Percentiles rank a stretch among this genome's conserved stretches.
Conservation (phyloP, 768 basidiomycete genomes). For the Tylopilus plumbeoviolaceoides region DNA sequence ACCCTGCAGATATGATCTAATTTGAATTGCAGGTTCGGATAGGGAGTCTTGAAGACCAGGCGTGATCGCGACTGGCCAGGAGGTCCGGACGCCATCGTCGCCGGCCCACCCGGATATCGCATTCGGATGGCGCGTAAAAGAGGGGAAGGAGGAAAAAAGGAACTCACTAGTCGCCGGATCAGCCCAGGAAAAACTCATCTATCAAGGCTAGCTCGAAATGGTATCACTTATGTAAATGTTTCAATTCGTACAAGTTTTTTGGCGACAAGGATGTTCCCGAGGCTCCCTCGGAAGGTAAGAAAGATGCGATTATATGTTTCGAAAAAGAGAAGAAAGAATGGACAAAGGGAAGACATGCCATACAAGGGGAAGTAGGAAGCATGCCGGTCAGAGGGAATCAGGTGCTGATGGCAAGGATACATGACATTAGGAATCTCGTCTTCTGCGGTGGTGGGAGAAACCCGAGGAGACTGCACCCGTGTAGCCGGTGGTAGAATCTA, state of each 20-base stretch:
- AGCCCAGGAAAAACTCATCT: slow-evolving; percentile 1
- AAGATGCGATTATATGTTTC: slow-evolving; percentile 9
- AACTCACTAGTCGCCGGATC: slow-evolving; percentile 3
- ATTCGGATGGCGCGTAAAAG: slow-evolving; percentile 11
- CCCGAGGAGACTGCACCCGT: slow-evolving; percentile 21
- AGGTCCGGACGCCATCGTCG: slow-evolving; percentile 2
- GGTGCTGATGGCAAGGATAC: slow-evolving; percentile 21
- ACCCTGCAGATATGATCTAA: background rate
- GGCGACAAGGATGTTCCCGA: slow-evolving; percentile 13
- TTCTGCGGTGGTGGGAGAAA: slow-evolving; percentile 21
- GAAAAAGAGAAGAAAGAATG: slow-evolving; percentile 5
- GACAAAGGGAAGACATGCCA: slow-evolving; percentile 4
- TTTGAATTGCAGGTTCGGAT: slow-evolving; percentile 1
- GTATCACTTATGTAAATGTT: slow-evolving; percentile 18
- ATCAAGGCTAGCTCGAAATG: slow-evolving; percentile 6
- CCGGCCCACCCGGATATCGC: background rate
- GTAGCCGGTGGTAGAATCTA: slow-evolving; percentile 18
- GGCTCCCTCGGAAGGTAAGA: slow-evolving; percentile 2
- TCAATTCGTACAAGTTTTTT: slow-evolving; percentile 16
- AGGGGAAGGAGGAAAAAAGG: background rate
- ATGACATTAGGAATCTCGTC: slow-evolving; percentile 19
- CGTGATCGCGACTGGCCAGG: background rate
- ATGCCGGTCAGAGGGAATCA: slow-evolving; percentile 10
- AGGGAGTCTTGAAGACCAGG: background rate
- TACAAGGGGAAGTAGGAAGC: slow-evolving; percentile 15